Conservation (phyloP, 2,329 filamentous ascomycete species). For the Rhinocladiella mackenziei region DNA sequence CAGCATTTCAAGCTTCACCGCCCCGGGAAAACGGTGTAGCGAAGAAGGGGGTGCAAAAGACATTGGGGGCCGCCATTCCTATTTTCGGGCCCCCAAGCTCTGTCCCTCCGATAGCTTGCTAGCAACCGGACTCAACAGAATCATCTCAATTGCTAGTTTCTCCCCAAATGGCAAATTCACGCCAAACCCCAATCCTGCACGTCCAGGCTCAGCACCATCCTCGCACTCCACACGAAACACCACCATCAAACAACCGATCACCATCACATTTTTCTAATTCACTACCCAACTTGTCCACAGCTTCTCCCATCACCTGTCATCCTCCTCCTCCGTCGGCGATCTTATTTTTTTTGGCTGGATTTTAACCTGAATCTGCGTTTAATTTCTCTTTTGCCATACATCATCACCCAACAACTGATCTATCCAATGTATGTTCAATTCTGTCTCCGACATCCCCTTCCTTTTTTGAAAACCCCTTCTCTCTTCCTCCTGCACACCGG, state of each 20-base stretch:
- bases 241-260: no score
- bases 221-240: conserved; percentile 13
- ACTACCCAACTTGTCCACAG: no score
- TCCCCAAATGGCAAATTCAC: conserved; percentile 1
- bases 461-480: conserved; percentile 8
- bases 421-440: conserved; percentile 18
- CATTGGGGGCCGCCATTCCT: conserved; percentile 28
- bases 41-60: conserved; percentile 1
- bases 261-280: no score
- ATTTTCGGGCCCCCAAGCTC: conserved; percentile 20
- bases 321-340: conserved; percentile 12
- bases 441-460: conserved; percentile 4
- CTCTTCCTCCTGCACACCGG: conserved; percentile 6
- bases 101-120: conserved; percentile 7
- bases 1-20: no score
- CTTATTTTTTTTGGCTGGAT: conserved; percentile 14
- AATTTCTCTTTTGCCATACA: conserved; percentile 7
- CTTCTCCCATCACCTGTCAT: conserved; percentile 9
- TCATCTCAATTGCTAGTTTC: conserved; percentile 20
- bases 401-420: conserved; percentile 15
- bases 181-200: no score
- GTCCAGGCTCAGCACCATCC: conserved; percentile 20
- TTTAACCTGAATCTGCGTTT: conserved; percentile 8
- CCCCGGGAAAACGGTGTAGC: no score
- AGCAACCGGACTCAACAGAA: conserved; percentile 19